Conservation (phyloP, 2,329 filamentous ascomycete genomes). For the Cladosporium sp. region DNA sequence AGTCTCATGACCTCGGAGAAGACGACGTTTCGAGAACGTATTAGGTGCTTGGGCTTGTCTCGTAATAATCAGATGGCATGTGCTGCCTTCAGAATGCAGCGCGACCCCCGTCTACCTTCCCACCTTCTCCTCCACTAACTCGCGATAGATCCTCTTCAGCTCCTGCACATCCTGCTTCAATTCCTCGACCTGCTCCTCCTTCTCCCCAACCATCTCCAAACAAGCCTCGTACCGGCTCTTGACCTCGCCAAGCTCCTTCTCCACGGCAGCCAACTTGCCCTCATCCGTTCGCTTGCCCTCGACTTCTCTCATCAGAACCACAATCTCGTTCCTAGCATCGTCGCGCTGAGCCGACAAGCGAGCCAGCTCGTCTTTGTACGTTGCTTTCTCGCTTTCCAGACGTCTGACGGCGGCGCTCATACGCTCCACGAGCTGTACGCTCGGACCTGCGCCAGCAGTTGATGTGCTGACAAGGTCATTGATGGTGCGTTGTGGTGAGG, state of each 20-base stretch:
- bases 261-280: conserved; percentile 62
- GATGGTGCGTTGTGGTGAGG: conserved; percentile 67
- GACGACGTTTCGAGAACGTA: background rate
- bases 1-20: background rate
- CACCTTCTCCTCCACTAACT: conserved; percentile 67
- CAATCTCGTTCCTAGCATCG: conserved; percentile 88
- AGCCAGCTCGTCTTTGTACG: conserved; percentile 79
- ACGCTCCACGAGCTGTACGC: conserved; percentile 90
- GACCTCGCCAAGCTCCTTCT: conserved; percentile 67
- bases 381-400: conserved; percentile 87
- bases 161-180: conserved; percentile 84
- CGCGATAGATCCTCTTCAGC: conserved; percentile 93
- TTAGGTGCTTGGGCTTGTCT: background rate
- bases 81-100: background rate
- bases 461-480: conserved; percentile 58
- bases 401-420: conserved; percentile 93
- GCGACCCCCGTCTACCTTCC: conserved; percentile 15
- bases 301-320: conserved; percentile 81
- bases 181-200: conserved; percentile 93
- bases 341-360: conserved; percentile 83
- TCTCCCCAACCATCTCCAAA: conserved; percentile 92
- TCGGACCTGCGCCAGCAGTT: conserved; percentile 85
- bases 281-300: conserved; percentile 67
- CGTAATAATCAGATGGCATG: background rate
- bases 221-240: conserved; percentile 84